phyloP scores from a whole-genome alignment of 169 alveolate species.

The Eimeria necatrix region DNA sequence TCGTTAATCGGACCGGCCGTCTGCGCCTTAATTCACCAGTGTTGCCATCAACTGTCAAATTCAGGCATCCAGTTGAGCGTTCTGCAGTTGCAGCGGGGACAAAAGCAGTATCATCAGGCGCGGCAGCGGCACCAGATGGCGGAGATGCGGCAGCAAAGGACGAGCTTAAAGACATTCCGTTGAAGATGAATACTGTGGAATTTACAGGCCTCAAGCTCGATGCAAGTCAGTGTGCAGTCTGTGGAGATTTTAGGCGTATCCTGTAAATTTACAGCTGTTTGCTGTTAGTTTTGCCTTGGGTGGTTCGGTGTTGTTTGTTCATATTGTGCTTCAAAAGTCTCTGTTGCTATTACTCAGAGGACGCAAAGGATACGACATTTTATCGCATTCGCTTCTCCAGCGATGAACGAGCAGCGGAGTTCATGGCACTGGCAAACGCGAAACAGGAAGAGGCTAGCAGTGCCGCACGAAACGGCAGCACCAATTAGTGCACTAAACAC shows the following conservation, averaged over 20 bases:
- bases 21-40: conserved; percentile 78
- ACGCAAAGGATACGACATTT: conserved; percentile 74
- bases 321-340: too few relatives aligned
- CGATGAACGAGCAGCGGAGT: conserved; percentile 81
- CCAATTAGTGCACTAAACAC: conserved; percentile 13
- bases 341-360: neutral
- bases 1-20: conserved; percentile 78
- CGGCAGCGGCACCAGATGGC: conserved; percentile 17
- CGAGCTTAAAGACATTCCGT: conserved; percentile 42
- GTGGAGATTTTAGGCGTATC: neutral
- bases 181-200: conserved; percentile 74
- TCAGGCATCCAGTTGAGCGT: conserved; percentile 73
- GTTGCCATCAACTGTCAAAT: conserved; percentile 64
- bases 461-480: conserved; percentile 55
- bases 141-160: conserved; percentile 1
- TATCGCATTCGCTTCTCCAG: conserved; percentile 78
- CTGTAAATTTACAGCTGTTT: too few relatives aligned
- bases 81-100: conserved; percentile 52
- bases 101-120: neutral
- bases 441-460: conserved; percentile 63
- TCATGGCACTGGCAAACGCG: conserved; percentile 76
- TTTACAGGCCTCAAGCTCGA: conserved; percentile 77
- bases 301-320: neutral
- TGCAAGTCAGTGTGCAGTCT: conserved; percentile 66
- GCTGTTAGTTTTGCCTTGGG: neutral